phyloP scores from a whole-genome alignment of 257 asterid genomes.

The Fraxinus excelsior region DNA sequence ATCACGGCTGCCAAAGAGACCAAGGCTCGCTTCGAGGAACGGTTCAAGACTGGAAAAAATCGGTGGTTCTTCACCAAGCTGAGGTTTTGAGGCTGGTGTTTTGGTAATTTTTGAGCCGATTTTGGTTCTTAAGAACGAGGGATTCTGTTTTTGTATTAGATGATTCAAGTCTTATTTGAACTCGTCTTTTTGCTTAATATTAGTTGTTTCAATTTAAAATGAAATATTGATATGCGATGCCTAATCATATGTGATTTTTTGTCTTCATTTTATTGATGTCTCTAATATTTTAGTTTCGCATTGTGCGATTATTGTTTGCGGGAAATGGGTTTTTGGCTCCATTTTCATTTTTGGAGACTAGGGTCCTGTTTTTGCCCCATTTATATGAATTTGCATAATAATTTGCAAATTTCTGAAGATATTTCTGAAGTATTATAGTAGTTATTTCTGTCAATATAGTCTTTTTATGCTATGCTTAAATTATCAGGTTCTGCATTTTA shows the following conservation, averaged over 20 bases:
- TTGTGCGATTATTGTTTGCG: neutral
- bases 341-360: neutral
- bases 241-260: neutral
- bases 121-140: neutral
- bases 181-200: neutral
- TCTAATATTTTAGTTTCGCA: neutral
- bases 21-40: neutral
- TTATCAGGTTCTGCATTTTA: neutral
- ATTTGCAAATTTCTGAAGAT: neutral
- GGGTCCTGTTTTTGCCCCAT: neutral
- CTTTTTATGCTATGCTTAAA: neutral
- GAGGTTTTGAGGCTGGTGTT: neutral
- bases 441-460: neutral
- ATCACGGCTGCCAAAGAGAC: neutral
- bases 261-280: neutral
- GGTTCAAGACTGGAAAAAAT: neutral
- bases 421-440: neutral
- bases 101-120: neutral
- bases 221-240: neutral
- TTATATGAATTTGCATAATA: neutral
- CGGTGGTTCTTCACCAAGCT: slow-evolving; percentile 6
- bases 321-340: neutral
- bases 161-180: neutral
- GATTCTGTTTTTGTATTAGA: neutral
- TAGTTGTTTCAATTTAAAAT: neutral